A percentile compares a stretch with the other conserved stretches of the same genome.
These are phyloP conservation scores for Neopestalotiopsis clavispora DNA, from an alignment of 2,329 filamentous ascomycete genomes.

Conservation along the genomic window DNA sequence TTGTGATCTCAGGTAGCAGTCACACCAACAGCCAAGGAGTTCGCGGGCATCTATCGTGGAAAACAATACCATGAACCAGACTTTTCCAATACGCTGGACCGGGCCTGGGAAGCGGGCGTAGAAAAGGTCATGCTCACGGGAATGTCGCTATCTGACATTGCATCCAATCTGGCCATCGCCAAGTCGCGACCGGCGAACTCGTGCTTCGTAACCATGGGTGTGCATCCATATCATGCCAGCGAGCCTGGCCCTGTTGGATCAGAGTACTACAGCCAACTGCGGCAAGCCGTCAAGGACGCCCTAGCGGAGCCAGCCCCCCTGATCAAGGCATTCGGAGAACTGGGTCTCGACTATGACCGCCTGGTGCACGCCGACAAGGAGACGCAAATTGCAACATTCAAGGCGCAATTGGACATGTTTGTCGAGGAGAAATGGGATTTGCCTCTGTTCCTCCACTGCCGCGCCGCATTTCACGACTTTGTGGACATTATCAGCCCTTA, in stretches of 20 bases:
- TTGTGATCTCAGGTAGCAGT: constrained; percentile 36
- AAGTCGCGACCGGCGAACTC: constrained; percentile 30
- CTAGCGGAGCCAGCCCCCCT: constrained; percentile 31
- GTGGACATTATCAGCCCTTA: constrained; percentile 45
- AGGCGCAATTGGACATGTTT: constrained; percentile 45
- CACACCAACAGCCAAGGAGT: constrained; percentile 47
- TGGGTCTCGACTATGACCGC: constrained; percentile 56
- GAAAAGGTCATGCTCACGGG: constrained; percentile 47
- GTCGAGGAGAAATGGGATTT: constrained; percentile 36
- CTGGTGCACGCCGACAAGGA: constrained; percentile 47
- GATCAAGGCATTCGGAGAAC: constrained; percentile 52
- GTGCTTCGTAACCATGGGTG: constrained; percentile 51
- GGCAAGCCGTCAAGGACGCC: constrained; percentile 27
- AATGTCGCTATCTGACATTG: constrained; percentile 39
- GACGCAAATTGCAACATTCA: constrained; percentile 44
- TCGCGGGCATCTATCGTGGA: constrained; percentile 53
- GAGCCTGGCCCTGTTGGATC: constrained; percentile 41
- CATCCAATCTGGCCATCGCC: constrained; percentile 34
- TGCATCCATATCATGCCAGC: constrained; percentile 55
- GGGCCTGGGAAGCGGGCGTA: constrained; percentile 46
- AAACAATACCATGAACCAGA: constrained; percentile 54
- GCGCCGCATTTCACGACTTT: constrained; percentile 48
- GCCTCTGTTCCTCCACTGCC: constrained; percentile 47
- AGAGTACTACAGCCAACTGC: constrained; percentile 31
- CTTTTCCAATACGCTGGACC: constrained; percentile 45